These are phyloP conservation scores for Diospyros lotus DNA, from an alignment of 148 eudicot species.

Conservation along the genomic window DNA sequence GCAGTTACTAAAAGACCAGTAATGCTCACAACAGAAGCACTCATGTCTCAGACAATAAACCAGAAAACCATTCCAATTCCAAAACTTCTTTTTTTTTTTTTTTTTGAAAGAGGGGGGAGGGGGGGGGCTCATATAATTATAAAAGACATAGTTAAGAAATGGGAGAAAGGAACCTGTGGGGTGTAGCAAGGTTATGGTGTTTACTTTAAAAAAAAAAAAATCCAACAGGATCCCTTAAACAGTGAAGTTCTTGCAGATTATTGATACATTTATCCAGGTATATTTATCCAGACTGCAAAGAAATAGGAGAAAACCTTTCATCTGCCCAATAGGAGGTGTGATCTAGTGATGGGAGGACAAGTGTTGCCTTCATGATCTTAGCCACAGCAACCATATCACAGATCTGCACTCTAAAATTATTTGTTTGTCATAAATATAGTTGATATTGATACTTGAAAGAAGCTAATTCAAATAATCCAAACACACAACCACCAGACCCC, in stretches of 20 bases:
- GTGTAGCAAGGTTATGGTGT: not conserved
- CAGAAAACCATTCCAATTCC: not conserved
- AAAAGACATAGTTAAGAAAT: not conserved
- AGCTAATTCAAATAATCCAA: conserved; percentile 13
- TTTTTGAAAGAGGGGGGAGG: no score
- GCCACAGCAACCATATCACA: conserved; percentile 99
- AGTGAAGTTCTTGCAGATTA: no score
- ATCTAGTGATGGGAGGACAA: conserved; percentile 95
- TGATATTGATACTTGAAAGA: conserved; percentile 3
- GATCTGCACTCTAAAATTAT: conserved; percentile 87
- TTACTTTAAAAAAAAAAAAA: not conserved
- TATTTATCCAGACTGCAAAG: not conserved
- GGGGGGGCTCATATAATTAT: no score
- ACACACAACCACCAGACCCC: conserved; percentile 75
- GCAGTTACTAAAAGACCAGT: not conserved
- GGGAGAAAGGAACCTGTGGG: not conserved
- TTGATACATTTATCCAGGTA: not conserved
- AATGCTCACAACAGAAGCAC: not conserved
- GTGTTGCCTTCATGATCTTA: conserved; percentile 95
- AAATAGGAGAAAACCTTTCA: conserved; percentile 49
- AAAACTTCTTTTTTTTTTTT: not conserved
- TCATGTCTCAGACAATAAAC: not conserved
- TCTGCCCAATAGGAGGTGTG: conserved; percentile 98
- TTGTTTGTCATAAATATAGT: conserved; percentile 37
- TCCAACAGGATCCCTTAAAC: not conserved